Evolutionary conservation across 805 yeast genomes (phyloP), one percentile per base, ranked within the genome.

Genomic region (Candida montana): DNA sequence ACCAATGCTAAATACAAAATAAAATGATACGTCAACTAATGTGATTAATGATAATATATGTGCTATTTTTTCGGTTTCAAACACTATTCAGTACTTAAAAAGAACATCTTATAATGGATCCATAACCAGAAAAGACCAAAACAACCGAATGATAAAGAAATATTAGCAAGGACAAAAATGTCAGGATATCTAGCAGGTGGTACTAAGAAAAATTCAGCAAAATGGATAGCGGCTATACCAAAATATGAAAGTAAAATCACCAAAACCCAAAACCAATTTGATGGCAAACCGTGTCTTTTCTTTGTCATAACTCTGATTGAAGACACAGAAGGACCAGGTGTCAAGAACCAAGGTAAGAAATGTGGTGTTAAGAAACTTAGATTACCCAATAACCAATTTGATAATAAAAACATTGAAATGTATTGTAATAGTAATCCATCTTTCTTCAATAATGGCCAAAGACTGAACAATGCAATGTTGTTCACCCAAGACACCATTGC

Each of bases 401-500:
- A 80, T 52, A 87, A 57, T 2, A 79, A 57, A 17, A 77, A 64
- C 38, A 81, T 60, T 8, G 78, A 79, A 41, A 70, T 61, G 60
- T 85, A 90, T 59, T 93, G 99, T 46, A 90, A 65, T 1, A 59
- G 61, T 21, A 93, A 68, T 1, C 78, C 79, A 54, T 93, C 98
- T 48, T 79, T 80, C 51, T 79, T 77, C 49, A 93, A 66, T 35
- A 91, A 65, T 0, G 99, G 99, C 77, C 84, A 89, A 66, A 93
- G 65, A 37, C 96, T 87, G 61, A 90, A 93, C 26, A 83, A 65
- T 0, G 91, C 84, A 11, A 88, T 72, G 57, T 91, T 93, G 52
- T 81, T 81, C 46, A 91, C 77, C 97, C 98, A 93, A 40, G 81
- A 79, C 2, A 86, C 77, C 65, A 87, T 75, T 3, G 91, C 78